A percentile compares a stretch with the other conserved stretches of the same genome.
phyloP scores from a whole-genome alignment of 225 moss, liverwort and hornwort species.

The Pleurozium schreberi region DNA sequence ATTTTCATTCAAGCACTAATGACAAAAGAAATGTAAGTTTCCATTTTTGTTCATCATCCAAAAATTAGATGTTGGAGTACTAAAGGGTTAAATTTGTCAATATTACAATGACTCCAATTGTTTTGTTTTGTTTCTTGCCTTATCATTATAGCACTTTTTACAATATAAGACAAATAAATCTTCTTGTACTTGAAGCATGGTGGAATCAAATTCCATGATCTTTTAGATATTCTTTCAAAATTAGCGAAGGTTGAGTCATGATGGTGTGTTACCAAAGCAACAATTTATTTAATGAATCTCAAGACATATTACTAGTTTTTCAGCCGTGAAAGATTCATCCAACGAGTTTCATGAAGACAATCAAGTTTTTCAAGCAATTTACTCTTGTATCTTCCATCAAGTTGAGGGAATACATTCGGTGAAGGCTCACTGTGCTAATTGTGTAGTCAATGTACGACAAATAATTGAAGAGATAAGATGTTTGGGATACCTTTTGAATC shows the following conservation, averaged over 20 bases:
- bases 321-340: accelerated
- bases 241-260: not conserved
- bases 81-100: not conserved
- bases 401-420: too few relatives aligned
- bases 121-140: not conserved
- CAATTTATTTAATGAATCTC: not conserved
- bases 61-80: too few relatives aligned
- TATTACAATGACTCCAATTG: too few relatives aligned
- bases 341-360: not conserved
- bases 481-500: not conserved
- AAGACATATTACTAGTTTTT: accelerated
- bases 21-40: too few relatives aligned
- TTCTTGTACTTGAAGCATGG: too few relatives aligned
- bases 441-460: not conserved
- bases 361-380: not conserved
- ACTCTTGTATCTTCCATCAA: not conserved
- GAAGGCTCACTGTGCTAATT: accelerated
- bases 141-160: not conserved
- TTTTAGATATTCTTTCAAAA: not conserved
- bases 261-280: not conserved
- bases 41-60: too few relatives aligned
- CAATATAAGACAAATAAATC: not conserved
- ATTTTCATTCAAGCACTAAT: too few relatives aligned
- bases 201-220: too few relatives aligned
- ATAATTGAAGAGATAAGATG: not conserved